Base-by-base conservation (phyloP, 140 eudicot species). In the Flaveria floridana region DNA sequence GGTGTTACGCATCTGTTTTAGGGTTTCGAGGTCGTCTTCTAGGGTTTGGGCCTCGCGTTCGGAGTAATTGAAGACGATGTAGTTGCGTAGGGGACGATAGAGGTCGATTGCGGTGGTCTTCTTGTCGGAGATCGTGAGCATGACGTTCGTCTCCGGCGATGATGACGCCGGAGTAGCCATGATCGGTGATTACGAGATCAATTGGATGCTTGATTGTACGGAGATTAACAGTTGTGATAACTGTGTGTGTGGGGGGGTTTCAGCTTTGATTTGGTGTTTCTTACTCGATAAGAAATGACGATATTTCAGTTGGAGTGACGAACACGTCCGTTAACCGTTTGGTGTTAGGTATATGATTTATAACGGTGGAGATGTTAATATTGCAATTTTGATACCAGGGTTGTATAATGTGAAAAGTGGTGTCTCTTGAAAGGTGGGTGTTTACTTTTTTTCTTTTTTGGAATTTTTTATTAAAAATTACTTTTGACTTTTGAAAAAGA, bases 31-130 rank as follows among this genome's bases (percentile, higher is more conserved):
- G 63, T 94, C 99, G 80, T 94, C 99, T 50, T 94, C 99, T 50
- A 94, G 84, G 86, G 82, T 90, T 75, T 85, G 97, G 7, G 99
- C 99, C 71, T 94, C 89, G 83, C 95, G 96, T 74, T 93, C 98
- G 77, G 96, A 89, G 88, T 93, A 93, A 73, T 85, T 87, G 77
- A 83, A 82, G 83, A 78, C 90, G 41, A 93, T 86, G 88, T 84
- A 90, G 88, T 93, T 93, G 81, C 98, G 97, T 19, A 93, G 83
- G 6, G 98, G 98, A 23, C 97, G 89, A 81, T 93, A 93, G 50
- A 93, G 84, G 72, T 93, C 98, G 78, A 85, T 30, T 0, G 93
- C 12, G 41, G 23, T 70, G 11, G 98, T 93, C 69, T 94, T 94
- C 84, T 94, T 94, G 87, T 94, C 99, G 82, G 70, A 25, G 78